A percentile compares a stretch with the other conserved stretches of the same genome.
Evolutionary conservation across 2,329 filamentous ascomycete genomes (phyloP).

Genomic region (Ophiostoma himal-ulmi): DNA sequence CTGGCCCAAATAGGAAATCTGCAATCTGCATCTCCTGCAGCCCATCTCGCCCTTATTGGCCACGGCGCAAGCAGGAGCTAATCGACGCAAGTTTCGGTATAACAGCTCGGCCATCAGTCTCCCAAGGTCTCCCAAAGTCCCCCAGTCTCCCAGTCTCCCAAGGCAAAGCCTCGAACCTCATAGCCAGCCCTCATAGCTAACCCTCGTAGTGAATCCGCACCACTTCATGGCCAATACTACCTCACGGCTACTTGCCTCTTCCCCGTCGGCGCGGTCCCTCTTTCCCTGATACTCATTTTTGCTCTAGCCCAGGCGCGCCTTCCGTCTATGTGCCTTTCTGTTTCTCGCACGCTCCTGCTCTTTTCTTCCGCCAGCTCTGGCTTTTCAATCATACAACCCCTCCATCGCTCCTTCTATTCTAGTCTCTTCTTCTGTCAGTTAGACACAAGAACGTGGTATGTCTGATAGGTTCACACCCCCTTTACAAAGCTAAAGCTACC

Average conservation of each 20-base stretch:
- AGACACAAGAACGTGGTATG: neutral
- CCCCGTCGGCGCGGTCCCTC: neutral
- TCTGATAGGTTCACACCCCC: neutral
- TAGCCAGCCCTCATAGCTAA: neutral
- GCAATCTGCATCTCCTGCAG: neutral
- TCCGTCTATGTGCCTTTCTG: neutral
- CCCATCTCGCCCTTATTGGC: constrained; percentile 18
- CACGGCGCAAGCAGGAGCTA: constrained; percentile 17
- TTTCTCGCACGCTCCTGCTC: neutral
- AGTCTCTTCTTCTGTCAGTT: neutral
- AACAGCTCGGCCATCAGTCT: constrained; percentile 15
- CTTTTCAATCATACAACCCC: neutral
- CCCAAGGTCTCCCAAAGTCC: constrained; percentile 9
- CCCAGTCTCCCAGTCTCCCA: constrained; percentile 14
- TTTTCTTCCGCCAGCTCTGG: neutral
- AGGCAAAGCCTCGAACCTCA: neutral
- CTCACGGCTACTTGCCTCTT: neutral
- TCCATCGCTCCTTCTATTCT: neutral
- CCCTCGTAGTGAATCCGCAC: neutral
- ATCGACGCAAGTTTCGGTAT: constrained; percentile 25
- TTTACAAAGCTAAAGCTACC: neutral
- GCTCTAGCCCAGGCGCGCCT: neutral
- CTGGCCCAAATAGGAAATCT: constrained; percentile 18
- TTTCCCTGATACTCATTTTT: neutral
- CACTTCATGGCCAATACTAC: neutral